These are phyloP conservation scores for Thraustochytrium sp. DNA, from an alignment of 352 stramenopile species.

Conservation along the genomic window DNA sequence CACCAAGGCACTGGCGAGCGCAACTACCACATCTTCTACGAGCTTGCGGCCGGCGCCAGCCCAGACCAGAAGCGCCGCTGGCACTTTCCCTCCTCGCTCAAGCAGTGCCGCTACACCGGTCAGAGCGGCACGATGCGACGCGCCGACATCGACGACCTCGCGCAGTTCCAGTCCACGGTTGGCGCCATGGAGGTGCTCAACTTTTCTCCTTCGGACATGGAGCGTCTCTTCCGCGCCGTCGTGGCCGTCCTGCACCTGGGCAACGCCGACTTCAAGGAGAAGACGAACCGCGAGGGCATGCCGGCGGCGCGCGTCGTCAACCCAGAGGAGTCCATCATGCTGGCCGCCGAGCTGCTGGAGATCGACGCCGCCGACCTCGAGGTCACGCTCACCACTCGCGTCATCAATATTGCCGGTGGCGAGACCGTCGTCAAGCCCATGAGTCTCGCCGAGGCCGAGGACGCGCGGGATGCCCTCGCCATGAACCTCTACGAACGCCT, in stretches of 20 bases:
- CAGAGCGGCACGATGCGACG: constrained; percentile 79
- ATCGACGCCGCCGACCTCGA: constrained; percentile 1
- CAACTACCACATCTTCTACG: constrained; percentile 87
- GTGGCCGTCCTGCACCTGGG: constrained; percentile 86
- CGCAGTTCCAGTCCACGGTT: constrained; percentile 66
- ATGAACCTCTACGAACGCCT: constrained; percentile 94
- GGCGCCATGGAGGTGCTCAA: constrained; percentile 65
- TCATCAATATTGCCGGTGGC: not conserved
- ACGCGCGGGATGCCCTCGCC: constrained; percentile 85
- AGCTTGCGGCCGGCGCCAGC: constrained; percentile 63
- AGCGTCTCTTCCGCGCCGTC: constrained; percentile 82
- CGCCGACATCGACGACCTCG: constrained; percentile 74
- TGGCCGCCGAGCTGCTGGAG: constrained; percentile 2
- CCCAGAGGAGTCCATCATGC: not conserved
- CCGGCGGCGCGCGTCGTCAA: constrained; percentile 63
- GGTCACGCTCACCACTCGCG: constrained; percentile 1
- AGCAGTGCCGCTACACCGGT: constrained; percentile 84
- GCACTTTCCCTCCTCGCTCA: constrained; percentile 67
- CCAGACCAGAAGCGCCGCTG: constrained; percentile 60
- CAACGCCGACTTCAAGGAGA: constrained; percentile 84
- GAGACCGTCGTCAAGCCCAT: constrained; percentile 46
- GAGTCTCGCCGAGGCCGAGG: constrained; percentile 61
- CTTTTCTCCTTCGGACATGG: constrained; percentile 74
- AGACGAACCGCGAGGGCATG: constrained; percentile 54
- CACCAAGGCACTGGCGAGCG: constrained; percentile 72